A percentile compares a stretch with the other conserved stretches of the same genome.
Evolutionary conservation across 495 filamentous ascomycete species (phyloP).

Genomic region (Penicillium argentinense): DNA sequence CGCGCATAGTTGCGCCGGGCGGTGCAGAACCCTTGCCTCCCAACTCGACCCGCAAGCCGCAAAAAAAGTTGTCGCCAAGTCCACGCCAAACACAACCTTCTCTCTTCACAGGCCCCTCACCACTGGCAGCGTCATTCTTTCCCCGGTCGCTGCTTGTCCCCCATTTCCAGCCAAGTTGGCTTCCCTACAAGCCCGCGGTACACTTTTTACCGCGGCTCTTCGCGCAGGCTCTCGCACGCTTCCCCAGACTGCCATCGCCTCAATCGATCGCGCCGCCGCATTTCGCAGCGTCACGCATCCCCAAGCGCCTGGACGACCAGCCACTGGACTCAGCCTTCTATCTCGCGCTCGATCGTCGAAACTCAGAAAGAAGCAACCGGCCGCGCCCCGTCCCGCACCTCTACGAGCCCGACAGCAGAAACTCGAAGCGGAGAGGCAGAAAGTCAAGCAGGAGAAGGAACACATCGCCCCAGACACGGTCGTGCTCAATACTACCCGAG

Average conservation of each 20-base stretch:
- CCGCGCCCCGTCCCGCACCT: not conserved
- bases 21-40: too few species aligned
- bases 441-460: not conserved
- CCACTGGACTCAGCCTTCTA: not conserved
- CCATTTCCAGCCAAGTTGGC: constrained; percentile 40
- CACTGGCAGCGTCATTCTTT: not conserved
- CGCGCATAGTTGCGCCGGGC: too few species aligned
- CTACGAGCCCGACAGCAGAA: not conserved
- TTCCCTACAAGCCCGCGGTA: constrained; percentile 35
- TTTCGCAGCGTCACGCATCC: constrained; percentile 9
- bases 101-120: not conserved
- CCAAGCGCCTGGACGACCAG: not conserved
- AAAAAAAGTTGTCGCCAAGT: too few species aligned
- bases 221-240: constrained; percentile 20
- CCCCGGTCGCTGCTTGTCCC: not conserved
- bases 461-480: constrained; percentile 4
- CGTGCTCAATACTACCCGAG: constrained; percentile 10
- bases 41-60: too few species aligned
- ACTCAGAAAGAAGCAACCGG: too few species aligned
- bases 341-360: not conserved
- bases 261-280: constrained; percentile 6
- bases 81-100: not conserved
- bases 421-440: not conserved
- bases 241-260: constrained; percentile 4
- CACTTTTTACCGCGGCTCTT: constrained; percentile 31